These are phyloP conservation scores for Paramecium primaurelia DNA, from an alignment of 73 alveolate genomes.

Conservation along the genomic window DNA sequence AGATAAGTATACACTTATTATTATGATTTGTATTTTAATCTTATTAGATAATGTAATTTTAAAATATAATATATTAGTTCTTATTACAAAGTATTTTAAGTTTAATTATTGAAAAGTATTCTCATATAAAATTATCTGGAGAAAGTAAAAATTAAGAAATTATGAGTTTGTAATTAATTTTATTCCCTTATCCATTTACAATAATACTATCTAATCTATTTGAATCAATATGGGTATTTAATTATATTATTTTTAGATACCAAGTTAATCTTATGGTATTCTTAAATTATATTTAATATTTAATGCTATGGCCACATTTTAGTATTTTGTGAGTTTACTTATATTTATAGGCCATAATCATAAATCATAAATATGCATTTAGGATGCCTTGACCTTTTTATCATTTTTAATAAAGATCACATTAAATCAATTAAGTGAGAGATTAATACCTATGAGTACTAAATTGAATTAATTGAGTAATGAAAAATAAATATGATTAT, in stretches of 20 bases:
- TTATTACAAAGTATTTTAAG: background rate
- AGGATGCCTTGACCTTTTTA: background rate
- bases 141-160: background rate
- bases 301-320: slow-evolving; percentile 11
- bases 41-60: slow-evolving; percentile 12
- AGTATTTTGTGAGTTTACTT: background rate
- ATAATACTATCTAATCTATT: background rate
- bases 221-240: slow-evolving; percentile 33
- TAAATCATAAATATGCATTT: background rate
- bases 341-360: background rate
- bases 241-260: background rate
- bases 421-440: slow-evolving; percentile 9
- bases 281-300: background rate
- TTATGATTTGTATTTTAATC: background rate
- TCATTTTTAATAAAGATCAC: background rate
- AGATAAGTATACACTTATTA: slow-evolving; percentile 5
- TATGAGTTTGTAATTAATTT: background rate
- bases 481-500: background rate
- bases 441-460: slow-evolving; percentile 10
- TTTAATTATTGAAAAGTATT: background rate
- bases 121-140: background rate
- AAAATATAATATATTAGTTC: background rate
- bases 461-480: slow-evolving; percentile 16
- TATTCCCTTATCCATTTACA: slow-evolving; percentile 21
- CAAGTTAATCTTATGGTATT: slow-evolving; percentile 11